Conservation (phyloP, 306 rosid genomes). For the Corylus avellana region DNA sequence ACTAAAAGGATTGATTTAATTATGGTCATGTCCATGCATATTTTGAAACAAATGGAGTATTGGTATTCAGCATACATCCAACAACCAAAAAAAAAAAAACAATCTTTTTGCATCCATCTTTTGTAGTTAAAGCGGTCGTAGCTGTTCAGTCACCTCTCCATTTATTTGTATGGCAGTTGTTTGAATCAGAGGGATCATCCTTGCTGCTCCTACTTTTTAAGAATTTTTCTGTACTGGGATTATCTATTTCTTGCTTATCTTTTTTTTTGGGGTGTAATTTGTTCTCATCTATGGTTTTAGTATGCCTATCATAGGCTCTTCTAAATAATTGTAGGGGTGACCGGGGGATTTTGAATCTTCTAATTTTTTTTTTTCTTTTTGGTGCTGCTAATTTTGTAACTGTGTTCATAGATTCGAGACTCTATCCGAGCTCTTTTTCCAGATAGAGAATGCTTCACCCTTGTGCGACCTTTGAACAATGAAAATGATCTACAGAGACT, state of each 20-base stretch:
- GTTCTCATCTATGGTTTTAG: neutral
- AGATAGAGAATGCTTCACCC: slow-evolving; percentile 94
- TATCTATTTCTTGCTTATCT: neutral
- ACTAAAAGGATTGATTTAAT: neutral
- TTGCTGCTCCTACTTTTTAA: neutral
- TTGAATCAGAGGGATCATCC: too few species aligned
- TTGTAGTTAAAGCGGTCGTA: neutral
- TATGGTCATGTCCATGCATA: neutral
- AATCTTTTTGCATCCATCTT: neutral
- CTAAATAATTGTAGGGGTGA: neutral
- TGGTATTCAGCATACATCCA: neutral
- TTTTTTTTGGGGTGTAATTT: too few species aligned
- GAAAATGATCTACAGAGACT: slow-evolving; percentile 87
- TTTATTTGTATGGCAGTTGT: too few species aligned
- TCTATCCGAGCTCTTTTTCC: slow-evolving; percentile 93
- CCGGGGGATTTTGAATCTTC: slow-evolving; percentile 1
- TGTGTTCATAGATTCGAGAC: slow-evolving; percentile 71
- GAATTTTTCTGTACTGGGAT: neutral
- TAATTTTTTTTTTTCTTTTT: neutral
- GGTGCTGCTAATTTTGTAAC: slow-evolving; percentile 34
- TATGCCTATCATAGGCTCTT: neutral
- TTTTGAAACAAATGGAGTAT: neutral
- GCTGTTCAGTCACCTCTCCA: too few species aligned
- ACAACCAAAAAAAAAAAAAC: neutral
- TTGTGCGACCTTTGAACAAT: slow-evolving; percentile 83